Evolutionary conservation across 441 rosid species (phyloP), one percentile per base, ranked within the genome.

Genomic region (Syzygium syzygioides): DNA sequence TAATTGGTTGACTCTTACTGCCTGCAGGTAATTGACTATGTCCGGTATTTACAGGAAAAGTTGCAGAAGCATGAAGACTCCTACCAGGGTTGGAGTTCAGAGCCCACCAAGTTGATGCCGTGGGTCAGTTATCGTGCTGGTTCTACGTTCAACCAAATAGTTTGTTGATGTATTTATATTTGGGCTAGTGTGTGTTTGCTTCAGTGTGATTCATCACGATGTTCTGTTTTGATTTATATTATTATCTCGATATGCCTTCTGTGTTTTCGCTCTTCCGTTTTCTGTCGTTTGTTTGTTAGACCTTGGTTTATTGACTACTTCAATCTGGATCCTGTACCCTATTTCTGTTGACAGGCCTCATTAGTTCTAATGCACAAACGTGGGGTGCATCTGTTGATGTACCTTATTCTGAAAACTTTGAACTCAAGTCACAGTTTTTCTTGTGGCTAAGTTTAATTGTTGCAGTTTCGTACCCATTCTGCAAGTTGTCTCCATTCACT

Each of bases 41-140:
- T 95, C 12, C 96, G 90, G 88, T 93, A 87, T 92, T 86, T 95
- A 91, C 96, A 95, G 89, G 96, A 94, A 80, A 95, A 92, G 34
- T 91, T 95, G 89, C 94, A 95, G 79, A 95, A 94, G 85, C 93
- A 93, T 76, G 98, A 95, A 92, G 96, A 94, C 62, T 91, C 98
- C 10, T 94, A 94, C 90, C 94, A 94, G 60, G 96, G 95, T 34
- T 95, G 98, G 96, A 92, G 88, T 90, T 90, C 94, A 9, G 98
- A 95, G 86, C 94, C 96, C 85, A 91, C 95, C n/a, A 95, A 95
- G 90, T 92, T 95, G 91, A 91, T 93, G 76, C 98, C 98, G 6
- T 95, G 98, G 96, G 98, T 95, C 93, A 85, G 80, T 86, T 41
- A 86, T 37, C n/a, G 19, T 79, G 32, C 48, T 13, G n/a, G 15